A percentile compares a stretch with the other conserved stretches of the same genome.
phyloP scores from a whole-genome alignment of 2,329 filamentous ascomycete species.

The Paecilomyces sp. region DNA sequence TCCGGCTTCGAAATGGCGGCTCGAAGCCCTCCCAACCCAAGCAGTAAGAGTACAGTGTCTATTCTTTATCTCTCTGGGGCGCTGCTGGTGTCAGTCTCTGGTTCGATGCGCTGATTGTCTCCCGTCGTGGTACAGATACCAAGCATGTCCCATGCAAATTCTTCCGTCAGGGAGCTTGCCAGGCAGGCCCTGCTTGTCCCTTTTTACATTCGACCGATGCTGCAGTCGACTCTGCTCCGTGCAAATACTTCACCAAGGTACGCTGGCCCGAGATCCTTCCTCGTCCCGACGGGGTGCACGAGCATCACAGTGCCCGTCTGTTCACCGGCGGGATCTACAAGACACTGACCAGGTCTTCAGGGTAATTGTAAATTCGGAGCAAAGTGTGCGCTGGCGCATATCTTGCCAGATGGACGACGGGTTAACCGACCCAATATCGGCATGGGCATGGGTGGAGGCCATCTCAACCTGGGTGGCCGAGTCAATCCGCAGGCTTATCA shows the following conservation, averaged over 20 bases:
- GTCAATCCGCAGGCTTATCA: slow-evolving; percentile 58
- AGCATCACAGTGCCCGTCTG: not conserved
- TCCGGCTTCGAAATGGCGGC: slow-evolving; percentile 38
- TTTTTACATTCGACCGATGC: slow-evolving; percentile 90
- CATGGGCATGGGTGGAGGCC: slow-evolving; percentile 44
- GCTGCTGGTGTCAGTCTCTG: not conserved
- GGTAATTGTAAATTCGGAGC: slow-evolving; percentile 98
- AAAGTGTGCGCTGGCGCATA: slow-evolving; percentile 94
- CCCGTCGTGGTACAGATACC: slow-evolving; percentile 56
- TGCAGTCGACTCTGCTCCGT: slow-evolving; percentile 75
- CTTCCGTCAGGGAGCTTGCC: slow-evolving; percentile 91
- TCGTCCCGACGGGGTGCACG: not conserved
- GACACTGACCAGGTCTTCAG: slow-evolving; percentile 39
- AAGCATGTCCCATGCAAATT: slow-evolving; percentile 99
- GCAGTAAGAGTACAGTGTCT: slow-evolving; percentile 30
- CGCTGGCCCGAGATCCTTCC: slow-evolving; percentile 14
- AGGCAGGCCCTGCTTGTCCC: slow-evolving; percentile 91
- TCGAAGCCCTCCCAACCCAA: slow-evolving; percentile 40
- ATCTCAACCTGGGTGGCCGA: slow-evolving; percentile 60
- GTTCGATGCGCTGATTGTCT: not conserved
- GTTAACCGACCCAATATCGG: slow-evolving; percentile 64
- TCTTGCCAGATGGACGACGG: slow-evolving; percentile 85
- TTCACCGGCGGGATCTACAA: slow-evolving; percentile 4
- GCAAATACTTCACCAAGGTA: slow-evolving; percentile 99
- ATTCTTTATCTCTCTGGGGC: slow-evolving; percentile 1